Base-by-base conservation (phyloP, 768 basidiomycete species). In the Tulasnella sp. region DNA sequence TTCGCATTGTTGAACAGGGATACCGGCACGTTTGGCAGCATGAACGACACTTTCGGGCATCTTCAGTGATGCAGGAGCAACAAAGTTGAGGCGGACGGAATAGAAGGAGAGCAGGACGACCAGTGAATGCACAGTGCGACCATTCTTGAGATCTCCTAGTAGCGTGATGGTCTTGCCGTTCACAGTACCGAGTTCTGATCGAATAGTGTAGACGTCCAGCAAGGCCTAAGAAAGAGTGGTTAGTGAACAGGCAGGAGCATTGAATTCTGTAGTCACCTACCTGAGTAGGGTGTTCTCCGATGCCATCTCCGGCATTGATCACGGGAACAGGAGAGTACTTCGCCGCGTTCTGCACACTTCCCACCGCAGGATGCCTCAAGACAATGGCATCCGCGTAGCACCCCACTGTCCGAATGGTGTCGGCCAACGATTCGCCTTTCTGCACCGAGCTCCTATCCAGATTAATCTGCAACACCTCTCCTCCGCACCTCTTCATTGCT, bases 401-500 rank as follows among this genome's bases (percentile, higher is more conserved):
- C 6, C 92, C 96, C 37, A 99, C 86, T 0, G 97, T 97, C 71
- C 97, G 88, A 80, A 99, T 87, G 0, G 97, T 99, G 82, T 99
- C 97, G 25, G 93, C 89, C 54, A 99, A 84, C 0, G 89, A 91
- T 85, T 99, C 97, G 45, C 97, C 97, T 85, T 99, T 99, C 79
- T 87, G 86, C 64, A 97, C 94, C 0, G 95, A 97, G 3, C 96
- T 96, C 1, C 87, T 86, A 73, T 94, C 93, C 2, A 89, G 88
- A 54, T 88, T 88, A 75, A 98, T 88, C 75, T 91, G 88, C n/a
- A 97, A 91, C 49, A 98, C 97, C 80, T 96, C 90, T 25, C 97
- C 97, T 36, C 97, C 97, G 80, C 95, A 95, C 71, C 97, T 90
- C 83, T 97, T 97, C 97, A 99, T 99, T 14, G 97, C 97, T 2